Conservation (phyloP, 768 basidiomycete species). For the Pleurotus citrinopileatus region DNA sequence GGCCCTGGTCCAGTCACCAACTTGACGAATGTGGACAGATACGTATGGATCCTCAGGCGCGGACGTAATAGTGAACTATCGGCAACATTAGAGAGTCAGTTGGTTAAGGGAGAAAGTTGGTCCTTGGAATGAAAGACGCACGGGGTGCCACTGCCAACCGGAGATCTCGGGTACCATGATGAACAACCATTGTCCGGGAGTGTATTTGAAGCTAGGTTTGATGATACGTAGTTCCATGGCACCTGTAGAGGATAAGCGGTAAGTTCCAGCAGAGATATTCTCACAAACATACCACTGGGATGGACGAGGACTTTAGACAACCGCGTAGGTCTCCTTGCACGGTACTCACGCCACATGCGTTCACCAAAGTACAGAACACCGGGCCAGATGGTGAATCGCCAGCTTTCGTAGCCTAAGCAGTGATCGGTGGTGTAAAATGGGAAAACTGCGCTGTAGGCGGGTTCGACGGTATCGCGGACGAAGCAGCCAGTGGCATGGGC, state of each 20-base stretch:
- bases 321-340: slow-evolving; percentile 73
- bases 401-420: slow-evolving; percentile 89
- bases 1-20: slow-evolving; percentile 81
- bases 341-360: slow-evolving; percentile 78
- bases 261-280: background rate
- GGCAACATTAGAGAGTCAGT: slow-evolving; percentile 9
- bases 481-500: slow-evolving; percentile 94
- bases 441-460: slow-evolving; percentile 68
- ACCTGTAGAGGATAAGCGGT: slow-evolving; percentile 36
- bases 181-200: slow-evolving; percentile 90
- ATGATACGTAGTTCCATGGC: slow-evolving; percentile 92
- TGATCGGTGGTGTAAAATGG: slow-evolving; percentile 88
- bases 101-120: background rate
- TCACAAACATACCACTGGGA: slow-evolving; percentile 62
- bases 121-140: no score
- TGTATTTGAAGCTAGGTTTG: slow-evolving; percentile 91
- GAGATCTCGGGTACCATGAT: slow-evolving; percentile 87
- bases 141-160: slow-evolving; percentile 91
- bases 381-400: slow-evolving; percentile 92
- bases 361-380: slow-evolving; percentile 89
- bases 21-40: slow-evolving; percentile 90
- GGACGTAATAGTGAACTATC: slow-evolving; percentile 90
- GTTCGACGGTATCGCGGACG: slow-evolving; percentile 79
- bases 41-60: slow-evolving; percentile 94
- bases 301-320: slow-evolving; percentile 87